Evolutionary conservation across 805 yeast species (phyloP).

Genomic region (Zygosaccharomyces pseudorouxii): DNA sequence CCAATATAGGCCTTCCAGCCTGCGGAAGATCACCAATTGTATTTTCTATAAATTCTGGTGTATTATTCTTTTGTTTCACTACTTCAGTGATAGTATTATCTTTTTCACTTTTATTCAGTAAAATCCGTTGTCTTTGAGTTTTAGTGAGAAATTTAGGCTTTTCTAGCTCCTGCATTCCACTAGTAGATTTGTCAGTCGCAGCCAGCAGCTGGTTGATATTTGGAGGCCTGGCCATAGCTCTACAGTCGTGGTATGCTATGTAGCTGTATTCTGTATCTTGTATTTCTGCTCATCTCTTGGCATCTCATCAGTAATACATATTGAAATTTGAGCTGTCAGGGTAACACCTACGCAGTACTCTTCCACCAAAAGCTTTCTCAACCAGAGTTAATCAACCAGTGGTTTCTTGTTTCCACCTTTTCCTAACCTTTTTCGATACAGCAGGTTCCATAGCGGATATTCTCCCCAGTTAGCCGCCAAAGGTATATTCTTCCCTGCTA

Average conservation of each 20-base stretch:
- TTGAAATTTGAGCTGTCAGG: neutral
- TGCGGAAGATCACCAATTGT: neutral
- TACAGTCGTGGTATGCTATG: neutral
- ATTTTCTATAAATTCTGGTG: conserved; percentile 14
- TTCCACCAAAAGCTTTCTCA: neutral
- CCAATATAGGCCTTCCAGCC: conserved; percentile 38
- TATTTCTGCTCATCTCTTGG: neutral
- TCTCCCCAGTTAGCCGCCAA: neutral
- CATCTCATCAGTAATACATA: neutral
- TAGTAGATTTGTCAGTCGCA: conserved; percentile 4
- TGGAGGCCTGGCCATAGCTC: conserved; percentile 33
- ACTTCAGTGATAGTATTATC: neutral
- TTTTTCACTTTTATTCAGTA: conserved; percentile 7
- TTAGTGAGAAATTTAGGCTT: conserved; percentile 46
- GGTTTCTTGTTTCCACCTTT: neutral
- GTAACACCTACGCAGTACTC: neutral
- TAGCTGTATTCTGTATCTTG: too few species aligned
- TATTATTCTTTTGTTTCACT: neutral
- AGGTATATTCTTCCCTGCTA: neutral
- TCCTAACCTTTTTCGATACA: too few species aligned
- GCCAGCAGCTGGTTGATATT: conserved; percentile 38
- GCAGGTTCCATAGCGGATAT: too few species aligned
- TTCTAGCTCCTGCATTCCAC: conserved; percentile 10
- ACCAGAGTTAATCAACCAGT: neutral
- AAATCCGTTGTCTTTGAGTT: conserved; percentile 40